phyloP scores from a whole-genome alignment of 2,329 filamentous ascomycete species.

The Drechslera avenae region DNA sequence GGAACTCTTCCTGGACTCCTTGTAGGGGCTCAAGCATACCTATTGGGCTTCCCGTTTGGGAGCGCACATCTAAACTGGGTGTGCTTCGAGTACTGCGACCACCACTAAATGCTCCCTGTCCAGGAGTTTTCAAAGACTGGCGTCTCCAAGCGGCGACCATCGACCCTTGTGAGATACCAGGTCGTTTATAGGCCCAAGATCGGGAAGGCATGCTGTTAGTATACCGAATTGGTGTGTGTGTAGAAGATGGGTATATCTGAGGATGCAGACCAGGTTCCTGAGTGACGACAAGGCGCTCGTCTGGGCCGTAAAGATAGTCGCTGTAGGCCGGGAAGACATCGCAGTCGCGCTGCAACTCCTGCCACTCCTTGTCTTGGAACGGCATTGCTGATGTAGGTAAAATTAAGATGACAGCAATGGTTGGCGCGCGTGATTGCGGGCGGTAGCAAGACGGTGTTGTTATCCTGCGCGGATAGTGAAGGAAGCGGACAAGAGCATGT shows the following conservation, averaged over 20 bases:
- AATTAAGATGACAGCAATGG: background rate
- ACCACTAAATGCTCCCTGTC: too few relatives aligned
- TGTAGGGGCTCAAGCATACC: too few relatives aligned
- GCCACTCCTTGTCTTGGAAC: conserved; percentile 22
- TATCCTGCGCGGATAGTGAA: background rate
- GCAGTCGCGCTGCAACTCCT: conserved; percentile 26
- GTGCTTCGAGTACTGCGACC: too few relatives aligned
- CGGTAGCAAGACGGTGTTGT: background rate
- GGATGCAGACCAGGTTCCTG: conserved; percentile 26
- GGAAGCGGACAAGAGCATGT: too few relatives aligned
- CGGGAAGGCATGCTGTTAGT: conserved; percentile 14
- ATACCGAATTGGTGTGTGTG: conserved; percentile 1
- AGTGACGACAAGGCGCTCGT: conserved; percentile 13
- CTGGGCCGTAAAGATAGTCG: conserved; percentile 27
- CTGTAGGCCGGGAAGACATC: conserved; percentile 29
- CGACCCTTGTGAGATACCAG: background rate
- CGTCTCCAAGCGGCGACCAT: too few relatives aligned
- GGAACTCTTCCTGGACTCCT: too few relatives aligned
- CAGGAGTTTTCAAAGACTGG: too few relatives aligned
- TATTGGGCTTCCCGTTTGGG: too few relatives aligned
- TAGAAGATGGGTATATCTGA: conserved; percentile 7
- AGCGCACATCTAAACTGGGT: too few relatives aligned
- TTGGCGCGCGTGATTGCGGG: background rate
- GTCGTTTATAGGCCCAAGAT: background rate
- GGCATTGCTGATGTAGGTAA: conserved; percentile 16